Conservation (phyloP, 345 rosid genomes). For the Erodium maritimum region DNA sequence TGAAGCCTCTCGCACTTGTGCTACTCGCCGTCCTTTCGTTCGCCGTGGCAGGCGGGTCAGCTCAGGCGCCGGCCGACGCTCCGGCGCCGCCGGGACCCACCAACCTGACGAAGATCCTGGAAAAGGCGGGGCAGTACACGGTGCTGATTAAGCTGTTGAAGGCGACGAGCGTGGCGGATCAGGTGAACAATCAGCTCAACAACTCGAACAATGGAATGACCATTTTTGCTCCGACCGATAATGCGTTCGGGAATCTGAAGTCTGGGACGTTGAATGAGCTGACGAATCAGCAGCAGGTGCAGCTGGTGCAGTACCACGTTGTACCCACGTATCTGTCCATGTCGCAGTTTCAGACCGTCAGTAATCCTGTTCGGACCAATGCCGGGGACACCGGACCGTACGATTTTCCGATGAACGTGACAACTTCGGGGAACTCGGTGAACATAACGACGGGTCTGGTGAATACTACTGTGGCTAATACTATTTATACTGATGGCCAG, state of each 20-base stretch:
- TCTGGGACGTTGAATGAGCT: slow-evolving; percentile 16
- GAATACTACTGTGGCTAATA: slow-evolving; percentile 16
- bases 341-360: slow-evolving; percentile 27
- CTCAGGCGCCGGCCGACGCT: slow-evolving; percentile 17
- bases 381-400: slow-evolving; percentile 23
- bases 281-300: slow-evolving; percentile 14
- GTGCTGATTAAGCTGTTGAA: slow-evolving; percentile 39
- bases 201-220: slow-evolving; percentile 12
- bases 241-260: slow-evolving; percentile 13
- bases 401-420: slow-evolving; percentile 20
- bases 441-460: slow-evolving; percentile 19
- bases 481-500: slow-evolving; percentile 16
- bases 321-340: slow-evolving; percentile 19
- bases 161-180: slow-evolving; percentile 29
- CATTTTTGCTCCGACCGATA: slow-evolving; percentile 13
- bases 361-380: slow-evolving; percentile 28
- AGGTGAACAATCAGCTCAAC: slow-evolving; percentile 13
- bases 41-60: slow-evolving; percentile 7
- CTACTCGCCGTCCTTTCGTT: slow-evolving; percentile 6
- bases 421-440: slow-evolving; percentile 9
- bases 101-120: slow-evolving; percentile 53
- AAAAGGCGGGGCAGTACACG: slow-evolving; percentile 42
- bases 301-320: slow-evolving; percentile 27
- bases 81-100: slow-evolving; percentile 19
- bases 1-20: slow-evolving; percentile 5